Percentiles rank a stretch among this genome's conserved stretches.
phyloP scores from a whole-genome alignment of 768 basidiomycete species.

The Megacollybia marginata region DNA sequence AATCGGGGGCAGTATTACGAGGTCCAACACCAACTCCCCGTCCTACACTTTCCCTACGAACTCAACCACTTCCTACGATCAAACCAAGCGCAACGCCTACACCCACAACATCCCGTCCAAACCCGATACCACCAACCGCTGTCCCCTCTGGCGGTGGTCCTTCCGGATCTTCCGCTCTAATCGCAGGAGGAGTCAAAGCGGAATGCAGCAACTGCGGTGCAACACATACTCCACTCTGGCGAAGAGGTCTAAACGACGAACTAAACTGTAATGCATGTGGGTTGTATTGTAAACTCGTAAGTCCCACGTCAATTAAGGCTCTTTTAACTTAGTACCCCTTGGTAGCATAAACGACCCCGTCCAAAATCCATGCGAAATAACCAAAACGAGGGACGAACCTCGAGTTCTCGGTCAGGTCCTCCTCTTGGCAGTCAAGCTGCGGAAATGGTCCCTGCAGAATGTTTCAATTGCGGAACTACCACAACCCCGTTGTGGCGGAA shows the following conservation, averaged over 20 bases:
- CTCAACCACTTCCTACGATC: too few species aligned
- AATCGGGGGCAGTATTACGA: too few species aligned
- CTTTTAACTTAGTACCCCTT: conserved; percentile 1
- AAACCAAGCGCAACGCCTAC: too few species aligned
- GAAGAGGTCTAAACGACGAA: conserved; percentile 81
- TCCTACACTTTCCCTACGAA: too few species aligned
- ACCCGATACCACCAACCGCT: too few species aligned
- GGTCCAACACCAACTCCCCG: too few species aligned
- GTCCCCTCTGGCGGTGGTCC: too few species aligned
- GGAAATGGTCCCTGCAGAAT: conserved; percentile 48
- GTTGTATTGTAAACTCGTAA: conserved; percentile 77
- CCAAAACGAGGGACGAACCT: conserved; percentile 65
- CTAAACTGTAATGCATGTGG: conserved; percentile 88
- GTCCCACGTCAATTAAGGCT: conserved; percentile 21
- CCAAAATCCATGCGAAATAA: conserved; percentile 82
- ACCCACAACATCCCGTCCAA: too few species aligned
- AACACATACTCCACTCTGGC: conserved; percentile 84
- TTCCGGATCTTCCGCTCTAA: conserved; percentile 7
- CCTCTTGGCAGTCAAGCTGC: too few species aligned
- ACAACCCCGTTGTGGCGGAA: conserved; percentile 88
- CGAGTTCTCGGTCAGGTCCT: conserved; percentile 49
- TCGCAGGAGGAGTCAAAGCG: conserved; percentile 56
- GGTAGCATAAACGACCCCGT: conserved; percentile 78
- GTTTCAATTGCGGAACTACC: conserved; percentile 86
- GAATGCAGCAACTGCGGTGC: conserved; percentile 88